phyloP scores from a whole-genome alignment of 2,329 filamentous ascomycete genomes.

The Nemania serpens region DNA sequence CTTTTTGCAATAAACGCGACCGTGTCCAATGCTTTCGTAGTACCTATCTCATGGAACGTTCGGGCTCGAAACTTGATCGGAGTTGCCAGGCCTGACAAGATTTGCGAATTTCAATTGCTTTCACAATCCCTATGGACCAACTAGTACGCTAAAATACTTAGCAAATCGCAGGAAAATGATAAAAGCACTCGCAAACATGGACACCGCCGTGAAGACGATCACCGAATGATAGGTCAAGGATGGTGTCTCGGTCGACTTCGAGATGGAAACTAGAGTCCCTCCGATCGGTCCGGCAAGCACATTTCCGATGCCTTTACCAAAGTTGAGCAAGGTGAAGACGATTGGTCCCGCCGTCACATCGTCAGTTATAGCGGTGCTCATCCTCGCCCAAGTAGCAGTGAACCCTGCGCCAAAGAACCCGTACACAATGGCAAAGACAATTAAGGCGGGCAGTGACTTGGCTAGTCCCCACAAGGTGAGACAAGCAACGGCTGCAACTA shows the following conservation, averaged over 20 bases:
- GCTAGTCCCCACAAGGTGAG: constrained; percentile 59
- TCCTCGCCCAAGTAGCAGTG: constrained; percentile 52
- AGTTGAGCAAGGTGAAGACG: constrained; percentile 26
- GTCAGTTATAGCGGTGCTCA: constrained; percentile 29
- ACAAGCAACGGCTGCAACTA: constrained; percentile 51
- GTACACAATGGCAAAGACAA: constrained; percentile 56
- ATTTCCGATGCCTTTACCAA: constrained; percentile 29
- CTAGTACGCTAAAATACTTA: constrained; percentile 2
- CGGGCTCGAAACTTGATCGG: no score
- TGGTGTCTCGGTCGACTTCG: constrained; percentile 8
- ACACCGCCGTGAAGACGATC: constrained; percentile 27
- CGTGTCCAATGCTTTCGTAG: no score
- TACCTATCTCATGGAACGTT: no score
- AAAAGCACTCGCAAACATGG: constrained; percentile 28
- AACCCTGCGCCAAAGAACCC: constrained; percentile 61
- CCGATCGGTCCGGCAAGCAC: constrained; percentile 29
- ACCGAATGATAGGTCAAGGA: constrained; percentile 24
- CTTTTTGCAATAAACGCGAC: no score
- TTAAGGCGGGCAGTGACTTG: constrained; percentile 48
- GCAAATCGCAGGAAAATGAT: constrained; percentile 20
- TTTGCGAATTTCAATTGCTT: no score
- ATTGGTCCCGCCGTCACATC: constrained; percentile 23
- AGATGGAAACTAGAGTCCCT: constrained; percentile 23
- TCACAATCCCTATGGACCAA: background rate
- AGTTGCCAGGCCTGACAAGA: no score